A percentile compares a stretch with the other conserved stretches of the same genome.
Evolutionary conservation across 768 basidiomycete genomes (phyloP).

Genomic region (Hypholoma sublateritium): DNA sequence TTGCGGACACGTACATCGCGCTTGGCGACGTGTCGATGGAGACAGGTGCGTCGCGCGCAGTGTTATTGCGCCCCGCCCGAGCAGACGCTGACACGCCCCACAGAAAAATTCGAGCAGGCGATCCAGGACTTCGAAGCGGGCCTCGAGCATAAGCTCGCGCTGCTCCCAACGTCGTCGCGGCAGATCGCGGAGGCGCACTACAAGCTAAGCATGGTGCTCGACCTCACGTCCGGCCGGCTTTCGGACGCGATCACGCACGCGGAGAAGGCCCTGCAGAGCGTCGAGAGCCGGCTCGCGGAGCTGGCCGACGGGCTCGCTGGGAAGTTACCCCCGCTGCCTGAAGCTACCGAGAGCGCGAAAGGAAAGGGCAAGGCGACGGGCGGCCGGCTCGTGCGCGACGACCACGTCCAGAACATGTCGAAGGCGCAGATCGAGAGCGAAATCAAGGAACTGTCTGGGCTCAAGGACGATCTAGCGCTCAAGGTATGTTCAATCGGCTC

Average conservation of each 20-base stretch:
- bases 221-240: conserved; percentile 83
- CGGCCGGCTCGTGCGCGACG: conserved; percentile 45
- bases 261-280: conserved; percentile 76
- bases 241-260: conserved; percentile 82
- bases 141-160: conserved; percentile 65
- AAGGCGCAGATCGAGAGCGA: conserved; percentile 75
- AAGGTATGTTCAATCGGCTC: conserved; percentile 53
- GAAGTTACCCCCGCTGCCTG: conserved; percentile 32
- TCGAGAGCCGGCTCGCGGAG: conserved; percentile 66
- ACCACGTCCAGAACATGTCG: conserved; percentile 63
- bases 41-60: conserved; percentile 60
- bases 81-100: not conserved
- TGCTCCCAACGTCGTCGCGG: conserved; percentile 86
- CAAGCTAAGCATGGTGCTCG: conserved; percentile 90
- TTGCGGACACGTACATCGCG: conserved; percentile 88
- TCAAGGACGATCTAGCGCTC: conserved; percentile 79
- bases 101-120: conserved; percentile 96
- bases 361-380: conserved; percentile 73
- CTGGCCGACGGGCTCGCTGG: conserved; percentile 48
- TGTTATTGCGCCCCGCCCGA: not conserved
- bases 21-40: conserved; percentile 97
- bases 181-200: conserved; percentile 94
- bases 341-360: conserved; percentile 44
- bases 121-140: conserved; percentile 84
- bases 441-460: conserved; percentile 71